Base-by-base conservation (phyloP, 1,139 yeast species). In the Hansenula lynferdii region DNA sequence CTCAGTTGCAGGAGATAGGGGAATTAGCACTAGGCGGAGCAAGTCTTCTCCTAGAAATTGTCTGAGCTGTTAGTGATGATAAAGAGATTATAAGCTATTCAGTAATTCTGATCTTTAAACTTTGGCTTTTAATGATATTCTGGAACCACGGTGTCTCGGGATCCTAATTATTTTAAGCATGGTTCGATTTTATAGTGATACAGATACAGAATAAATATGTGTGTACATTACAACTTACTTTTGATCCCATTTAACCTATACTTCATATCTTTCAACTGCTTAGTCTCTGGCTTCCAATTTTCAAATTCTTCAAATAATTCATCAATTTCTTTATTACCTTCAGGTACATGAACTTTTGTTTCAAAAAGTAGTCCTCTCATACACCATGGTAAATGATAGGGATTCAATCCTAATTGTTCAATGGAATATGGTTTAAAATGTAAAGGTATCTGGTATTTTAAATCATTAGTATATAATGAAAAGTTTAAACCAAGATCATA, bases 371-470 rank as follows among this genome's bases (percentile, higher is more conserved):
- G 62, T 0, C 97, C 96, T 33, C 96, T 67, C 61, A 87, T 74
- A 53, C 95, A 85, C 97, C 97, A 90, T 1, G 97, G 97, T 26
- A 90, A 64, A 38, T 85, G 77, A 54, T 76, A 90, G 1, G 97
- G 96, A 58, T 90, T 89, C 34, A 75, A 65, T 2, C 87, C 87
- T 10, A 82, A 55, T 40, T 69, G 75, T 8, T 78, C 72, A 35
- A 81, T 67, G 42, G 80, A 77, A 52, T 77, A 80, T 36, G 82
- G 82, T 49, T 69, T 76, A 49, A 76, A 72, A 43, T 68, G 71
- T 0, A 81, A 70, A 15, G 83, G 80, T 5, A 69, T 64, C 5
- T 76, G 72, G 22, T 72, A 69, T 21, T 69, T 66, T 18, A 77
- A 60, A 45, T 79, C 83, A 27, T 82, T 78, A 0, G 97, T 87